Base-by-base conservation (phyloP, 495 filamentous ascomycete genomes). In the Achaetomiella virescens region DNA sequence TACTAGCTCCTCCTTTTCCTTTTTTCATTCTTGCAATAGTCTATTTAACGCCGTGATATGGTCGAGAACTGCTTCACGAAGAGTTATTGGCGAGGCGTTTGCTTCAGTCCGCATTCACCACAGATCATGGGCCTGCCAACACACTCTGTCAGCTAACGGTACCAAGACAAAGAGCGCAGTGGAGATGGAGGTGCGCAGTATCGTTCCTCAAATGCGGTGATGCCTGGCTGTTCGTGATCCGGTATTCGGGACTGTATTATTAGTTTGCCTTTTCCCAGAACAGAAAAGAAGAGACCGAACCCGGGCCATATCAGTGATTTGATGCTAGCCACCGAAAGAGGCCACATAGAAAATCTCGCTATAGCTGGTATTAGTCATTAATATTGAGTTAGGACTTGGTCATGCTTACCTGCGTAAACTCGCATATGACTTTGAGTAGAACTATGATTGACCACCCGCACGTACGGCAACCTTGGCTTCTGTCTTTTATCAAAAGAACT, bases 171-270 rank as follows among this genome's bases (percentile, higher is more conserved):
- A 33, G 6, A 6, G 31, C 31, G 11, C 7, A 41, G 3, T 17
- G n/a, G 37, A 17, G 12, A 17, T 17, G 2, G 14, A n/a, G 6
- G 11, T 15, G n/a, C 7, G 15, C 40, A 6, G 27, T 46, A 54
- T 55, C 59, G 58, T 6, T 61, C 49, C 45, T 61, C 55, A 36
- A 61, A 61, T 1, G 41, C 49, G 15, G 45, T 54, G 22, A 61
- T 41, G 1, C 45, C 7, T 31, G n/a, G 4, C 31, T 12, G n/a
- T 7, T 33, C 3, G 8, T 27, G 6, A 17, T 50, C 22, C 45
- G 49, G 27, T 53, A 61, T 27, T 41, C 33, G 33, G 33, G 20
- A 35, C 49, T 52, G 17, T 1, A 20, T 33, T 1, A n/a, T 14
- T 1, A 43, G 37, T 52, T n/a, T n/a, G n/a, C n/a, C n/a, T n/a